Conservation (phyloP, 202 grass and related monocot species). For the Cymbopogon flexuosus region DNA sequence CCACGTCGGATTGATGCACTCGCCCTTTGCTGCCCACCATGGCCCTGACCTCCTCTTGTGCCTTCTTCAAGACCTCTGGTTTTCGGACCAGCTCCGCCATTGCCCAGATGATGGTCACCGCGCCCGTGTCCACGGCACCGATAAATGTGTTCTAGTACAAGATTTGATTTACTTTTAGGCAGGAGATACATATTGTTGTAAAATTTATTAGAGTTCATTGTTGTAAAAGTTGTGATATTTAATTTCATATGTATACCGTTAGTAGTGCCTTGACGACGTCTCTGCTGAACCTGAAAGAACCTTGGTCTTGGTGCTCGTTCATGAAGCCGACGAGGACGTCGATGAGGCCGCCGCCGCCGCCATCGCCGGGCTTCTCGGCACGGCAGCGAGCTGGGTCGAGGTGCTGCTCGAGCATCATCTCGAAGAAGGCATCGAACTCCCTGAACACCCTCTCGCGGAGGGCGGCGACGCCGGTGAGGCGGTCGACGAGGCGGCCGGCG, state of each 20-base stretch:
- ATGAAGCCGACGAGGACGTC: conserved; percentile 27
- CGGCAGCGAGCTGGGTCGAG: neutral
- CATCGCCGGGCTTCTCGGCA: neutral
- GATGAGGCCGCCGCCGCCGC: neutral
- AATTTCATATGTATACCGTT: too few species aligned
- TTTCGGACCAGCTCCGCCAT: conserved; percentile 41
- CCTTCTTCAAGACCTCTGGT: conserved; percentile 33
- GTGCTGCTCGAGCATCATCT: conserved; percentile 31
- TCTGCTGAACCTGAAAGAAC: neutral
- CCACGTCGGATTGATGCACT: conserved; percentile 33
- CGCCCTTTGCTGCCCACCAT: conserved; percentile 19
- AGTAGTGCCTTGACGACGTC: neutral
- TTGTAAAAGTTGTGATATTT: too few species aligned
- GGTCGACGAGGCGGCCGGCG: conserved; percentile 18
- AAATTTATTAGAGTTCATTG: too few species aligned
- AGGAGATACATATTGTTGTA: too few species aligned
- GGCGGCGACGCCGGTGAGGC: conserved; percentile 7
- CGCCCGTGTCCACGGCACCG: conserved; percentile 29
- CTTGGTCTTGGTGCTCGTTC: neutral
- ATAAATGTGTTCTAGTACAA: conserved; percentile 1
- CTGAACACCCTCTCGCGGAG: conserved; percentile 23
- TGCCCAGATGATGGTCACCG: conserved; percentile 38
- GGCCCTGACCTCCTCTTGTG: conserved; percentile 33
- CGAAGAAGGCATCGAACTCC: conserved; percentile 36
- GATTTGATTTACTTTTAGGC: neutral